Evolutionary conservation across 306 rosid genomes (phyloP), one percentile per base, ranked within the genome.

Genomic region (Amphicarpaea edgeworthii): DNA sequence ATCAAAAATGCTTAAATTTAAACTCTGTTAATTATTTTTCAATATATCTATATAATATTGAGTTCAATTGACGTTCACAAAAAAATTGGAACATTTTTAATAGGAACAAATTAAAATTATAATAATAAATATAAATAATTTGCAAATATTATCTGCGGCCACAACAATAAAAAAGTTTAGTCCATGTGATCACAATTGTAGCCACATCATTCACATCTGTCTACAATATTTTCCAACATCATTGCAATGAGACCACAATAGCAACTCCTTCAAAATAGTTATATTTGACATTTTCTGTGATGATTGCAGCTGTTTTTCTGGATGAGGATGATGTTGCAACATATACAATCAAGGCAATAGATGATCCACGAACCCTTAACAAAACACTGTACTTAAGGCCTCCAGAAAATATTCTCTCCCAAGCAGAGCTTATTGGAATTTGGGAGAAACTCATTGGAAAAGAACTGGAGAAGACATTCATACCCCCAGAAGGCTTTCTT

Each of bases 341-440:
- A 10, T 93, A 93, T 79, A 83, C 92, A 24, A 86, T 90, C 16
- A 93, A 93, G 50, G 43, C 96, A 57, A 86, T 92, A 10, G 96
- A 88, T 19, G 96, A 93, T 84, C 93, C 90, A 10, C 73, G 94
- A 41, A 91, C 98, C 14, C 53, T 86, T 37, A 93, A 93, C 94
- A 93, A 93, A 82, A 90, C 96, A 12, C 3, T 93, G 24, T 91
- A 91, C 65, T 79, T 93, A 57, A 82, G 92, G 77, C 96, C 97
- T 12, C 86, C 81, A 16, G 82, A 90, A 20, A 93, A 88, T 85
- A 41, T 88, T 64, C 88, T 93, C 40, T 80, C 93, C 30, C 98
- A 93, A 15, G 84, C 80, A 71, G 81, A 91, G 51, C 78, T 91
- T 26, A 86, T 87, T 26, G 79, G 79, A 51, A 90, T 81, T 42